A percentile compares a stretch with the other conserved stretches of the same genome.
Evolutionary conservation across 2,329 filamentous ascomycete genomes (phyloP).

Genomic region (Ophiostoma ulmi): DNA sequence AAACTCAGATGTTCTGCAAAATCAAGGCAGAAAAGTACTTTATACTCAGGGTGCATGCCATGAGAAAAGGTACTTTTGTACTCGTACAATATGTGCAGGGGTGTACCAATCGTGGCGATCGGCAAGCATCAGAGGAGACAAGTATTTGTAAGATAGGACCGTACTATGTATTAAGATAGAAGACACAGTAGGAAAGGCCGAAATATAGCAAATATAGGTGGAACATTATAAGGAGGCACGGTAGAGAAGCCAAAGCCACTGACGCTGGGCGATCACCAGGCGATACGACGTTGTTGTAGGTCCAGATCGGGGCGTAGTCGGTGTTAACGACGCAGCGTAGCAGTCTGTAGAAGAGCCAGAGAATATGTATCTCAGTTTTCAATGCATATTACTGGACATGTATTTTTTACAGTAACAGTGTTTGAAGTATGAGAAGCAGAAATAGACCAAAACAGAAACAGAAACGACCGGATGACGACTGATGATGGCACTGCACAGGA

Average conservation of each 20-base stretch:
- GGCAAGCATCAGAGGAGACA: not conserved
- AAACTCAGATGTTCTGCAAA: not conserved
- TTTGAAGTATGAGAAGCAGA: not conserved
- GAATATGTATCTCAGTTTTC: not conserved
- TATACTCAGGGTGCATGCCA: not conserved
- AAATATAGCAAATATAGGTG: not conserved
- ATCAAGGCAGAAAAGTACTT: constrained; percentile 2
- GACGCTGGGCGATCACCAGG: constrained; percentile 7
- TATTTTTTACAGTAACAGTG: too few species aligned
- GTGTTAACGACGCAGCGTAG: constrained; percentile 5
- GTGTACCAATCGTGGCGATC: not conserved
- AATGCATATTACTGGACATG: not conserved
- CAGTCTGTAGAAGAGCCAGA: not conserved
- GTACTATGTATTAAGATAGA: not conserved
- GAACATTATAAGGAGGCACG: not conserved
- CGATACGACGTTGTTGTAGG: constrained; percentile 7
- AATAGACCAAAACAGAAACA: not conserved
- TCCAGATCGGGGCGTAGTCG: constrained; percentile 5
- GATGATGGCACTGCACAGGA: not conserved
- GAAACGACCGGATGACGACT: not conserved
- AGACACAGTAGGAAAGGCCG: not conserved
- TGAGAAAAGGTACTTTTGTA: not conserved
- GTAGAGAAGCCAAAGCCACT: constrained; percentile 2
- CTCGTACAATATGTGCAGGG: not conserved
- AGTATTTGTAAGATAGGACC: not conserved